Evolutionary conservation across 208 protist genomes (phyloP).

Genomic region (Acanthamoeba rhysodes): DNA sequence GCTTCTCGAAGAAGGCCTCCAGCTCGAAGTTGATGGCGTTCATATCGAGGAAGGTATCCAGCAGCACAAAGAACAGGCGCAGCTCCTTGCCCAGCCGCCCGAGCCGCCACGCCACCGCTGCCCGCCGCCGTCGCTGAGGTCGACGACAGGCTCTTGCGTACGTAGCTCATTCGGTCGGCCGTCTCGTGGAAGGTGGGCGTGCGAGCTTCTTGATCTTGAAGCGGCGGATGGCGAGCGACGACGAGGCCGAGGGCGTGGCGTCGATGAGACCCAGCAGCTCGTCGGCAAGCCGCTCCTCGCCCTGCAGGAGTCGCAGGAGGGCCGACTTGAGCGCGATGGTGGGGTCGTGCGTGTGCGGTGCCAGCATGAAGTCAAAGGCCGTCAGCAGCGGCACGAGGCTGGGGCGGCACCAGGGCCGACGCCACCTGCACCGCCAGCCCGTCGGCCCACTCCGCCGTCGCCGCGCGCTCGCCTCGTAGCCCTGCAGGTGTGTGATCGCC

Average conservation of each 20-base stretch:
- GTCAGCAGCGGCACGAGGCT: constrained; percentile 34
- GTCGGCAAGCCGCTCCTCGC: constrained; percentile 64
- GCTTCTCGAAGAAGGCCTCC: constrained; percentile 67
- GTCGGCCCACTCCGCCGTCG: constrained; percentile 28
- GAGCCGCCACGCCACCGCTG: background rate
- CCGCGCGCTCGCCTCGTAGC: constrained; percentile 12
- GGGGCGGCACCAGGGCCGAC: background rate
- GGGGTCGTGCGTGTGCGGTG: constrained; percentile 48
- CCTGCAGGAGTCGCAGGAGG: constrained; percentile 39
- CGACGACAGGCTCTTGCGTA: constrained; percentile 18
- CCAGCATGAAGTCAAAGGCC: constrained; percentile 51
- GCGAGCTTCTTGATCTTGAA: constrained; percentile 70
- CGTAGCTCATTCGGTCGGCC: background rate
- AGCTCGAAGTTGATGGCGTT: constrained; percentile 59
- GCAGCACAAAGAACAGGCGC: constrained; percentile 24
- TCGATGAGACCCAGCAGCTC: constrained; percentile 58
- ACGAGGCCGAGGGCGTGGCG: background rate
- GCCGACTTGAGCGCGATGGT: constrained; percentile 63
- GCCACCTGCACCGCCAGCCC: constrained; percentile 37
- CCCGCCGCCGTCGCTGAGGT: background rate
- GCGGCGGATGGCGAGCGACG: constrained; percentile 6
- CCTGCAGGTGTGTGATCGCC: constrained; percentile 12
- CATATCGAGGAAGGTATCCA: constrained; percentile 65
- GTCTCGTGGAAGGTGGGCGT: constrained; percentile 60
- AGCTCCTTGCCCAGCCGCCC: constrained; percentile 49